phyloP scores from a whole-genome alignment of 2,329 filamentous ascomycete species.

The Epichloe hybrida region DNA sequence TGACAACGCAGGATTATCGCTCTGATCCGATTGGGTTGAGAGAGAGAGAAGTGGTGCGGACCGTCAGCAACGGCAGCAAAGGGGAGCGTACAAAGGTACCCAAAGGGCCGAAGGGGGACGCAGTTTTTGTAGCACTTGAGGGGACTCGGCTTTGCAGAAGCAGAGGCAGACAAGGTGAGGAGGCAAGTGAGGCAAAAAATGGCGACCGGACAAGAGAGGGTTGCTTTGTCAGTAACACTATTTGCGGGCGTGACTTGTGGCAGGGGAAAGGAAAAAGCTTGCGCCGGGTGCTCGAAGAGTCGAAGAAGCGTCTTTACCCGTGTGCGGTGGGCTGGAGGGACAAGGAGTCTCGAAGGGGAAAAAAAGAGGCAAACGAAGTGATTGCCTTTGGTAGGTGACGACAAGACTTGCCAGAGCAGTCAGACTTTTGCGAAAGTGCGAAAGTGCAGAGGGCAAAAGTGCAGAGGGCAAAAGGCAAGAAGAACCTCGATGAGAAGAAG shows the following conservation, averaged over 20 bases:
- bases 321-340: not conserved
- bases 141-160: slow-evolving; percentile 1
- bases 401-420: not conserved
- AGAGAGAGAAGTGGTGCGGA: not conserved
- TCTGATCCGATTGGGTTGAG: slow-evolving; percentile 1
- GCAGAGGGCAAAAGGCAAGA: not conserved
- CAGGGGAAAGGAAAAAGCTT: not conserved
- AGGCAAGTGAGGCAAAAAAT: slow-evolving; percentile 2
- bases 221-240: slow-evolving; percentile 5
- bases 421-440: not conserved
- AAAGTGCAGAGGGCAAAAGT: not conserved
- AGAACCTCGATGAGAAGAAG: not conserved
- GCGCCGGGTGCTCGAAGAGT: slow-evolving; percentile 2
- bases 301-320: slow-evolving; percentile 2
- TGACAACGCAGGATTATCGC: slow-evolving; percentile 1
- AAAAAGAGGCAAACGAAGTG: not conserved
- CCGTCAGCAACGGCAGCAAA: slow-evolving; percentile 1
- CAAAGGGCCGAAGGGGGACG: not conserved
- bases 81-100: not conserved
- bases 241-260: not conserved
- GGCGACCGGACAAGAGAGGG: slow-evolving; percentile 1
- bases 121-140: slow-evolving; percentile 1
- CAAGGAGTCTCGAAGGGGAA: not conserved
- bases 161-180: not conserved
- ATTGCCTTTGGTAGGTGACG: not conserved